Evolutionary conservation across 768 basidiomycete genomes (phyloP), one percentile per base, ranked within the genome.

Genomic region (Omphalotus guepiniiformis): DNA sequence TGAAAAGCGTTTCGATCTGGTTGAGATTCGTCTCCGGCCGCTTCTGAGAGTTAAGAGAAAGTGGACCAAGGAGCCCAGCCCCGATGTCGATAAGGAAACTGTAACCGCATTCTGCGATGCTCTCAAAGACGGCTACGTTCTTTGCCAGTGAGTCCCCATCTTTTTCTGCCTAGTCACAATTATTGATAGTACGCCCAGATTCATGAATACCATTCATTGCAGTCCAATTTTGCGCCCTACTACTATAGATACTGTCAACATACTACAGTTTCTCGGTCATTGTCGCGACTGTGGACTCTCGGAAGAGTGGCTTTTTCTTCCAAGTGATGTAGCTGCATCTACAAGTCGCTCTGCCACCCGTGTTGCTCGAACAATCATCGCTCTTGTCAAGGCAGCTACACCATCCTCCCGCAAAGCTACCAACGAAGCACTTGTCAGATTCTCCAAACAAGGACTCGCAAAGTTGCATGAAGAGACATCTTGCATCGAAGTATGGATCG

Each of bases 111-210:
- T 83, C 51, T 63, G 67, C n/a, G 79, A 82, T 39, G 76, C 79
- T 1, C 58, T 85, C 51, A 63, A 74, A 53, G 83, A 85, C 57
- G 83, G 83, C 1, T 76, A 80, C 49, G 67, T 84, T 16, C 68
- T 85, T 7, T 84, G 83, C 72, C 76, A 81, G 83, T 83, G 51
- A 64, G 82, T 74, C 19, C 45, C 16, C 16, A 26, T 37, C 15
- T 1, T 25, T 48, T 23, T 25, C 46, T 47, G 18, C 51, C 41
- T 34, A 13, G n/a, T 21, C 39, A 30, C 19, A 21, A 18, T 26
- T 7, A 22, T 32, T 7, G 6, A 27, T 26, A 35, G 41, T 27
- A 26, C 37, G 34, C 19, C 19, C 54, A 83, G 82, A 53, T 70
- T 81, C 48, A 66, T 79, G 59, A 80, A 82, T 61, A 80, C 75